Conservation (phyloP, 75 land plant species). For the Picea sitchensis region DNA sequence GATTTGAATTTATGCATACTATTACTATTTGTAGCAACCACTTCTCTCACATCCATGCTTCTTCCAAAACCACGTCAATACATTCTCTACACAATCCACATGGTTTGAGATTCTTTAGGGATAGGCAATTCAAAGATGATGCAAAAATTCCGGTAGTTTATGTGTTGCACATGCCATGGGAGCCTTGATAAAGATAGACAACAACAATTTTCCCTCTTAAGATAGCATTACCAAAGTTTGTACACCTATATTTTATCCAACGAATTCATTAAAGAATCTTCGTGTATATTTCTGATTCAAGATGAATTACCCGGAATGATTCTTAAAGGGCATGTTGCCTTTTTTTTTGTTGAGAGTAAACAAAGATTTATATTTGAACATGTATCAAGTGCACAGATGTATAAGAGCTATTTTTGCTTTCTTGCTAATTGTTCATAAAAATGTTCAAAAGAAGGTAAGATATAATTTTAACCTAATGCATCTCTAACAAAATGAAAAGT, state of each 20-base stretch:
- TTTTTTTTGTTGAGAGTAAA: too few species aligned
- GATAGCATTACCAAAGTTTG: constrained; percentile 61
- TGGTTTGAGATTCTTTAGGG: constrained; percentile 50
- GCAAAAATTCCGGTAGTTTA: constrained; percentile 60
- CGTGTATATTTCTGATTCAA: constrained; percentile 73
- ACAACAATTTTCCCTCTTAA: constrained; percentile 58
- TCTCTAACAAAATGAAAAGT: too few species aligned
- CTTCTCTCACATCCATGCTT: constrained; percentile 50
- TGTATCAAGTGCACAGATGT: too few species aligned
- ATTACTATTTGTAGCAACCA: constrained; percentile 55
- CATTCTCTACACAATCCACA: constrained; percentile 82
- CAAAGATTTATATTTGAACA: too few species aligned
- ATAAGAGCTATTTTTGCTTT: too few species aligned
- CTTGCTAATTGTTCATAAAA: too few species aligned
- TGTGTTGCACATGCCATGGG: constrained; percentile 90
- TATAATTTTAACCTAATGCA: too few species aligned
- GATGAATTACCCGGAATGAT: not conserved
- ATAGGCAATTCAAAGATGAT: constrained; percentile 63
- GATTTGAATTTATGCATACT: constrained; percentile 44
- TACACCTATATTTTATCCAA: constrained; percentile 66
- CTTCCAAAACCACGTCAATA: constrained; percentile 37
- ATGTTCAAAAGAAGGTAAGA: too few species aligned
- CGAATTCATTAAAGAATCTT: constrained; percentile 60
- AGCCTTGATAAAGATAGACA: constrained; percentile 81
- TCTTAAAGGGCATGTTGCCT: too few species aligned